Evolutionary conservation across 306 rosid species (phyloP).

Genomic region (Cucumis hystrix): DNA sequence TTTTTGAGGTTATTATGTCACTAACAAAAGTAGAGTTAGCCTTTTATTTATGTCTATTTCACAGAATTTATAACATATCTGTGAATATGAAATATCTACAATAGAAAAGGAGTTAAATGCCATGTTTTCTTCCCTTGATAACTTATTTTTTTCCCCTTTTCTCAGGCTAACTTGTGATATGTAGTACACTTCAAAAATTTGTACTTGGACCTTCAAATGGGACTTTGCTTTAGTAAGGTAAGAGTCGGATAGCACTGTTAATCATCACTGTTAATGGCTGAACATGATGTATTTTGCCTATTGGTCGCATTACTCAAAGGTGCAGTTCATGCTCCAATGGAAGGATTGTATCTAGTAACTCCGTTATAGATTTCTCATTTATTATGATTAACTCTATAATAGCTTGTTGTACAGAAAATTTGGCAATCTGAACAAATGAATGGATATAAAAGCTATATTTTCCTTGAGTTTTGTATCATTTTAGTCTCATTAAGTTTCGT

Average conservation of each 20-base stretch:
- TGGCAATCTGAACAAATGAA: too few relatives aligned
- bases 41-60: background rate
- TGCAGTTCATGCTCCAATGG: too few relatives aligned
- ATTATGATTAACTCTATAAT: too few relatives aligned
- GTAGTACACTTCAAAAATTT: conserved; percentile 9
- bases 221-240: conserved; percentile 60
- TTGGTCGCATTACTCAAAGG: too few relatives aligned
- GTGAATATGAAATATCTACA: background rate
- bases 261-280: background rate
- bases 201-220: conserved; percentile 41
- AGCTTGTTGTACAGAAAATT: too few relatives aligned
- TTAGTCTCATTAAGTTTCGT: too few relatives aligned
- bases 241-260: conserved; percentile 5
- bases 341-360: too few relatives aligned
- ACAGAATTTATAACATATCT: background rate
- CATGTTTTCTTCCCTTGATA: background rate
- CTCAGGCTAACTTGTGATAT: background rate
- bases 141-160: background rate
- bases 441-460: too few relatives aligned
- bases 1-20: background rate
- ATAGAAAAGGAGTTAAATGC: background rate
- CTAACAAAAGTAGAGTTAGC: background rate
- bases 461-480: too few relatives aligned
- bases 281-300: too few relatives aligned
- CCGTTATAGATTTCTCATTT: too few relatives aligned